These are phyloP conservation scores for Cantharellus cinnabarinus DNA, from an alignment of 768 basidiomycete species.

Conservation along the genomic window DNA sequence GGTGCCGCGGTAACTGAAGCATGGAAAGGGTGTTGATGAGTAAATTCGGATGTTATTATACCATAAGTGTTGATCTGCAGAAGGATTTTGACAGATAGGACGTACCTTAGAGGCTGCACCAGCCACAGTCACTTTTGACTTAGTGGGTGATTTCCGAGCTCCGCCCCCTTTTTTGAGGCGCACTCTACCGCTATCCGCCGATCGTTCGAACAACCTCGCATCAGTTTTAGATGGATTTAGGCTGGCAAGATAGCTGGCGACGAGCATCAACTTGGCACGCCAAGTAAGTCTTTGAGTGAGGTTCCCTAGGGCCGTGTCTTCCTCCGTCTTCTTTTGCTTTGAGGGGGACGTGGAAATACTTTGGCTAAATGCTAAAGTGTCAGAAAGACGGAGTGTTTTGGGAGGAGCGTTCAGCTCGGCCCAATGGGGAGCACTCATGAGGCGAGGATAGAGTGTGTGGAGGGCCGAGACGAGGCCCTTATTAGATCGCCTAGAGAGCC, in stretches of 20 bases:
- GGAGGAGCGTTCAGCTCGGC: constrained; percentile 28
- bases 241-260: constrained; percentile 65
- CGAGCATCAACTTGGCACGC: constrained; percentile 43
- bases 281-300: neutral
- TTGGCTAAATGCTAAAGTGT: neutral
- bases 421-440: constrained; percentile 46
- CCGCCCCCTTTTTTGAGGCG: constrained; percentile 2
- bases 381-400: constrained; percentile 11
- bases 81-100: constrained; percentile 25
- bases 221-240: constrained; percentile 71
- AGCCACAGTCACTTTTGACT: constrained; percentile 18
- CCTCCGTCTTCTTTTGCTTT: neutral
- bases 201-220: constrained; percentile 63
- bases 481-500: constrained; percentile 41
- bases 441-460: constrained; percentile 47
- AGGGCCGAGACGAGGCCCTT: constrained; percentile 40
- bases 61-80: neutral
- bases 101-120: constrained; percentile 20
- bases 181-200: constrained; percentile 30
- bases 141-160: neutral
- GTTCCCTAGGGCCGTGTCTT: neutral
- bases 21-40: neutral
- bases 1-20: constrained; percentile 45
- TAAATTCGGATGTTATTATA: neutral
- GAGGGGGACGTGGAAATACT: neutral